These are phyloP conservation scores for Vigna trinervia DNA, from an alignment of 306 rosid species.

Conservation along the genomic window DNA sequence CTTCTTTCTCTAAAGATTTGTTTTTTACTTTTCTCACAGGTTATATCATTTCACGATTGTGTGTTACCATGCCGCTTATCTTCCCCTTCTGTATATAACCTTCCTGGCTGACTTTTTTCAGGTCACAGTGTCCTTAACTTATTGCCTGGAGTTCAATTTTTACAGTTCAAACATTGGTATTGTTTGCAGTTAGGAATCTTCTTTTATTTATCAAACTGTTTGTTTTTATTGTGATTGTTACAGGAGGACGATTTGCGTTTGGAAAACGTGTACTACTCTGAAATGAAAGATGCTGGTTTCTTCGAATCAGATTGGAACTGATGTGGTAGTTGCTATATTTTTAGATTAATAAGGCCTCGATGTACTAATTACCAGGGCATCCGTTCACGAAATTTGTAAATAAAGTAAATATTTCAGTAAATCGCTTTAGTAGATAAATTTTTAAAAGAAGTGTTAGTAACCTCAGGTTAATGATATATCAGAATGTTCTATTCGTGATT, in stretches of 20 bases:
- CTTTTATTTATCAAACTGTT: neutral
- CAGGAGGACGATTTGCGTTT: constrained; percentile 86
- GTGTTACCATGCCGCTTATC: constrained; percentile 85
- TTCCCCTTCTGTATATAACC: constrained; percentile 81
- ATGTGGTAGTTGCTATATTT: constrained; percentile 38
- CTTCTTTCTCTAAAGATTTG: constrained; percentile 33
- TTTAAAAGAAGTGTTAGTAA: neutral
- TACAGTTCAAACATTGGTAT: constrained; percentile 17
- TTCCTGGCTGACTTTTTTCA: constrained; percentile 92
- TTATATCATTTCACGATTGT: constrained; percentile 70
- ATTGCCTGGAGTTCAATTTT: neutral
- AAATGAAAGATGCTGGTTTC: constrained; percentile 98
- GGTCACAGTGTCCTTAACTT: constrained; percentile 50
- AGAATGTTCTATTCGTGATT: neutral
- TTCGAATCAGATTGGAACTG: constrained; percentile 88
- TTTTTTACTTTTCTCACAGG: constrained; percentile 57
- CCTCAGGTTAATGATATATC: neutral
- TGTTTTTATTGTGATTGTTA: constrained; percentile 20
- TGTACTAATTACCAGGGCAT: constrained; percentile 16
- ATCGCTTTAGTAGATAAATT: neutral
- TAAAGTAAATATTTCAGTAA: constrained; percentile 49
- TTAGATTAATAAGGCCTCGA: constrained; percentile 38
- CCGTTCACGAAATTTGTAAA: constrained; percentile 46
- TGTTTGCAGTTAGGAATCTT: constrained; percentile 9
- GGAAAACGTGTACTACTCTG: constrained; percentile 90